Evolutionary conservation across 2,329 filamentous ascomycete genomes (phyloP).

Genomic region (Diaporthe australafricana): DNA sequence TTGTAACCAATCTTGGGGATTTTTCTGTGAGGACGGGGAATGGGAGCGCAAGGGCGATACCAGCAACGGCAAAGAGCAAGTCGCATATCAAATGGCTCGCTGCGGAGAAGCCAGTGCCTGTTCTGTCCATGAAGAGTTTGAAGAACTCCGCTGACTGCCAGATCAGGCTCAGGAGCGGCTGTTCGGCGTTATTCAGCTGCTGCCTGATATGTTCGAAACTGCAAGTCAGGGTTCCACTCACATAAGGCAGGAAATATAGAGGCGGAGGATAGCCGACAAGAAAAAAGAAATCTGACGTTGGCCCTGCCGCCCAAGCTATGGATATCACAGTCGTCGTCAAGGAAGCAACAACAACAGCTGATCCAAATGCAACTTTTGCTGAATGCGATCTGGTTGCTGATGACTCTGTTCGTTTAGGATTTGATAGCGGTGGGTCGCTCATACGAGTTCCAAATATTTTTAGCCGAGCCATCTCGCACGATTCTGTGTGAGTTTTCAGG

Average conservation of each 20-base stretch:
- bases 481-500: too few relatives aligned
- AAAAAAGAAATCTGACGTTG: background rate
- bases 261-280: background rate
- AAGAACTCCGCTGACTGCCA: background rate
- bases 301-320: background rate
- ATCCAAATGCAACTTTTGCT: background rate
- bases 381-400: background rate
- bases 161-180: background rate
- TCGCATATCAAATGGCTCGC: background rate
- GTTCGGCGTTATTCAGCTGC: background rate
- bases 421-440: background rate
- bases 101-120: background rate
- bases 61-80: background rate
- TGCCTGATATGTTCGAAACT: accelerated
- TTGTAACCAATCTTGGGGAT: too few relatives aligned
- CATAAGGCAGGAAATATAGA: background rate
- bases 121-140: background rate
- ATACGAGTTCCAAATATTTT: background rate
- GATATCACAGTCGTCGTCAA: background rate
- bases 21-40: background rate
- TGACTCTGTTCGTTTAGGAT: background rate
- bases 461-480: background rate
- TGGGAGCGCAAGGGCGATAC: background rate
- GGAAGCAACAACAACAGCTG: background rate
- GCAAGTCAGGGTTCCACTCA: background rate